Conservation (phyloP, 768 basidiomycete species). For the Postia placenta region DNA sequence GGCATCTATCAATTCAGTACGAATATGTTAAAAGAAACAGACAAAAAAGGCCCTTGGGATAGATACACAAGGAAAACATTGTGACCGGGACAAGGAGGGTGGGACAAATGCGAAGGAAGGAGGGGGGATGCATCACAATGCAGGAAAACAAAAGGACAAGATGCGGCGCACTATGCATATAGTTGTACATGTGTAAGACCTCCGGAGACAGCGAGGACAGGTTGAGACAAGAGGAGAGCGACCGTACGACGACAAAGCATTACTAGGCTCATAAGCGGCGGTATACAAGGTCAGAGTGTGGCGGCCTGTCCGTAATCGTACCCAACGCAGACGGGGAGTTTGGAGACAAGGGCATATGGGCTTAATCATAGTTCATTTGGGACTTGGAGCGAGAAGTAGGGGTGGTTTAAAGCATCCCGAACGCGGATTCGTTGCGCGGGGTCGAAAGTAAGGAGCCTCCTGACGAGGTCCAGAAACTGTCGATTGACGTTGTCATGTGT, state of each 20-base stretch:
- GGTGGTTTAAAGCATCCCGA: slow-evolving; percentile 80
- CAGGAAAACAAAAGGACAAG: slow-evolving; percentile 12
- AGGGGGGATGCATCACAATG: slow-evolving; percentile 7
- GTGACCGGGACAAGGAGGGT: slow-evolving; percentile 4
- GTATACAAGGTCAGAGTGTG: slow-evolving; percentile 18
- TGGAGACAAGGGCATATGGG: slow-evolving; percentile 1
- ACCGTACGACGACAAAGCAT: slow-evolving; percentile 20
- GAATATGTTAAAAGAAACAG: slow-evolving; percentile 2
- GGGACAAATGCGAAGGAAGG: slow-evolving; percentile 5
- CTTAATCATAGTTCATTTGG: slow-evolving; percentile 56
- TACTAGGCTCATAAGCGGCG: slow-evolving; percentile 19
- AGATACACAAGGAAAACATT: slow-evolving; percentile 16
- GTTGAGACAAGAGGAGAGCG: slow-evolving; percentile 15
- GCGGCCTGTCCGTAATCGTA: slow-evolving; percentile 19
- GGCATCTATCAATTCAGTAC: slow-evolving; percentile 6
- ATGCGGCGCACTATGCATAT: slow-evolving; percentile 23
- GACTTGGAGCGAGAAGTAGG: slow-evolving; percentile 71
- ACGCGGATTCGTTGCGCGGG: slow-evolving; percentile 85
- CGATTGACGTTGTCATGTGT: slow-evolving; percentile 67
- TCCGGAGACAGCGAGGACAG: slow-evolving; percentile 18
- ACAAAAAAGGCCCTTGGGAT: slow-evolving; percentile 5
- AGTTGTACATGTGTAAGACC: slow-evolving; percentile 22
- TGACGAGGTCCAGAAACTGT: slow-evolving; percentile 84
- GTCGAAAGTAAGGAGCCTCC: slow-evolving; percentile 84
- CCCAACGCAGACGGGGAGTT: slow-evolving; percentile 12